phyloP scores from a whole-genome alignment of 257 asterid species.

The Lycium barbarum region DNA sequence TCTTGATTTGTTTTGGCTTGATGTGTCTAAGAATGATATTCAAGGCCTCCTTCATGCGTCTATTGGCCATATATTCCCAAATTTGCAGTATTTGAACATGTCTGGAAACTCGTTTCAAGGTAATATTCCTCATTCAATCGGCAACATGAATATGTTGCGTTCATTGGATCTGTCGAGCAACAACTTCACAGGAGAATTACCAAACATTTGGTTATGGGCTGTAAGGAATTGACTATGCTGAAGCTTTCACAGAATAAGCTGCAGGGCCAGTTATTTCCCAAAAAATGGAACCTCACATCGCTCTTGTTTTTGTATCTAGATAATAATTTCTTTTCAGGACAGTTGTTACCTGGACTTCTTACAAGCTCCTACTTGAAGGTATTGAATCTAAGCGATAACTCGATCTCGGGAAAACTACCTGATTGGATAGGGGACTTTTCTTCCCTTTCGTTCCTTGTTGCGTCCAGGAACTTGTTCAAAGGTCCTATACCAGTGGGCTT shows the following conservation, averaged over 20 bases:
- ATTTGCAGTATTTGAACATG: slow-evolving; percentile 35
- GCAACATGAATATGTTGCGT: slow-evolving; percentile 26
- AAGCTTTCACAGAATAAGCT: slow-evolving; percentile 35
- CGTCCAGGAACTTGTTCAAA: slow-evolving; percentile 33
- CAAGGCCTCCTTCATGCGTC: slow-evolving; percentile 29
- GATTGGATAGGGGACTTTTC: slow-evolving; percentile 33
- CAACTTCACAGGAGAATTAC: slow-evolving; percentile 32
- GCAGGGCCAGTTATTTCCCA: slow-evolving; percentile 36
- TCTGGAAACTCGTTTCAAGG: slow-evolving; percentile 38
- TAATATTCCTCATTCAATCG: slow-evolving; percentile 33
- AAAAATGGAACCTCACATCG: slow-evolving; percentile 28
- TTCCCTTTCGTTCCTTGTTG: not conserved
- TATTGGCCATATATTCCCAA: slow-evolving; percentile 38
- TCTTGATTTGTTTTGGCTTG: slow-evolving; percentile 32
- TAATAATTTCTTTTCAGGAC: slow-evolving; percentile 36
- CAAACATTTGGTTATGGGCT: slow-evolving; percentile 19
- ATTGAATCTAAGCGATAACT: slow-evolving; percentile 37
- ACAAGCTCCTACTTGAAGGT: not conserved
- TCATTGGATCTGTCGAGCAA: slow-evolving; percentile 39
- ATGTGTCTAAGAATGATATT: slow-evolving; percentile 33
- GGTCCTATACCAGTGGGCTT: slow-evolving; percentile 35
- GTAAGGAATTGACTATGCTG: not conserved
- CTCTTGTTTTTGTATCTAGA: slow-evolving; percentile 26
- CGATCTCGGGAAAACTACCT: slow-evolving; percentile 33
- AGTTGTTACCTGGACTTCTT: slow-evolving; percentile 28